Base-by-base conservation (phyloP, 345 rosid species). In the Raphanus sativus region DNA sequence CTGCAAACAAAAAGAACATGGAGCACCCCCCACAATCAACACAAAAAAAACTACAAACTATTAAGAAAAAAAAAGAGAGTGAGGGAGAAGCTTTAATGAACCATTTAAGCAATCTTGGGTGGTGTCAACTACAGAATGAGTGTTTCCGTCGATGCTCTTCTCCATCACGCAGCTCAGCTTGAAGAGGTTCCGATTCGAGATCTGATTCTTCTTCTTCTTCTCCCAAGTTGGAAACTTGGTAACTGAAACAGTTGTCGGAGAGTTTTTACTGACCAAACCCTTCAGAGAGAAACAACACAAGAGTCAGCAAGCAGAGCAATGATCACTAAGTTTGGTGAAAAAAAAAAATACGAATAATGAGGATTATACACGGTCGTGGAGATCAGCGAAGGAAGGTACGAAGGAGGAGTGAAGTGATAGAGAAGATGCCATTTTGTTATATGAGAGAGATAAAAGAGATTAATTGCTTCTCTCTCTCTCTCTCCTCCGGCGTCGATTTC, bases 131-230 rank as follows among this genome's bases (percentile, higher is more conserved):
- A 77, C 30, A 77, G 89, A 82, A 4, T 89, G 84, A 81, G 81
- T 62, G 55, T 80, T 70, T 33, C 55, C 84, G 70, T 88, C 90
- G 83, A 84, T 75, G 29, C 74, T 85, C 45, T 66, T 73, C 76
- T 88, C 87, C 56, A 15, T 73, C 5, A 74, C 80, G 67, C 96
- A 90, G 64, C 71, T 76, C n/a, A 87, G 66, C 67, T 80, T 83
- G 67, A 87, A 76, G 26, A 68, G 81, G 58, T 76, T 83, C 5
- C 77, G 61, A 38, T 69, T 72, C 16, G 38, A 63, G 65, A 81
- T 55, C 24, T 40, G 69, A 34, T 72, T 85, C 71, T 75, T 85
- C 71, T 75, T 85, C 12, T 76, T 85, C 70, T 75, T 85, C 12
- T 76, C 84, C 75, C 36, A 79, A 79, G 58, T 25, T 62, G 33